Base-by-base conservation (phyloP, 1,139 yeast species). In the Lodderomyces theae region DNA sequence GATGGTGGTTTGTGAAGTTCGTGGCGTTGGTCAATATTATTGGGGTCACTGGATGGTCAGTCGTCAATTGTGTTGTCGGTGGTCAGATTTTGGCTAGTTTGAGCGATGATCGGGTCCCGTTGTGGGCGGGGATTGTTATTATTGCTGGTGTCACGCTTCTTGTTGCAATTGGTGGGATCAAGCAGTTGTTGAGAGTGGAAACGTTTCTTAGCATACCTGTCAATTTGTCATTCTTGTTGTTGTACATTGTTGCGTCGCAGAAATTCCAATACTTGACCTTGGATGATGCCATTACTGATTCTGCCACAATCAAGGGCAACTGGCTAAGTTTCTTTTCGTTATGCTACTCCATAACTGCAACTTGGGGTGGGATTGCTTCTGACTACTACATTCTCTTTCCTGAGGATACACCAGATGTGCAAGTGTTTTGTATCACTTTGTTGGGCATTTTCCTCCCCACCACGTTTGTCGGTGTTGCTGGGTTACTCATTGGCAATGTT, bases 311-410 rank as follows among this genome's bases (percentile, higher is more conserved):
- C 10, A 69, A 72, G 38, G 95, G 95, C 7, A 77, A 80, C 56
- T 80, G 87, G 78, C 60, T 88, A 23, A 77, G 88, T 13, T 85
- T 80, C 58, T 86, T 87, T 55, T 77, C 90, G 1, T 67, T 87
- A 37, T 73, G 84, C 28, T 86, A 86, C 55, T 83, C 96, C 24
- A 80, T 84, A 35, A 87, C 96, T 3, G 78, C 90, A 1, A 86
- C 96, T 1, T 89, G 96, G 96, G 94, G 95, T 28, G 84, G 92
- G 4, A 77, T 85, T 46, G 86, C 96, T 1, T 74, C 92, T 0
- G 97, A 89, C 61, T 89, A 88, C 60, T 86, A 86, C 58, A 80
- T 88, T 39, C 69, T 86, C 41, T 82, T 88, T 56, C 96, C 96
- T 0, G 95, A 86, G 54, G 67, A 70, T 33, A 77, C 88, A 0